Evolutionary conservation across 2,329 filamentous ascomycete genomes (phyloP).

Genomic region (Zymoseptoria ardabiliae): DNA sequence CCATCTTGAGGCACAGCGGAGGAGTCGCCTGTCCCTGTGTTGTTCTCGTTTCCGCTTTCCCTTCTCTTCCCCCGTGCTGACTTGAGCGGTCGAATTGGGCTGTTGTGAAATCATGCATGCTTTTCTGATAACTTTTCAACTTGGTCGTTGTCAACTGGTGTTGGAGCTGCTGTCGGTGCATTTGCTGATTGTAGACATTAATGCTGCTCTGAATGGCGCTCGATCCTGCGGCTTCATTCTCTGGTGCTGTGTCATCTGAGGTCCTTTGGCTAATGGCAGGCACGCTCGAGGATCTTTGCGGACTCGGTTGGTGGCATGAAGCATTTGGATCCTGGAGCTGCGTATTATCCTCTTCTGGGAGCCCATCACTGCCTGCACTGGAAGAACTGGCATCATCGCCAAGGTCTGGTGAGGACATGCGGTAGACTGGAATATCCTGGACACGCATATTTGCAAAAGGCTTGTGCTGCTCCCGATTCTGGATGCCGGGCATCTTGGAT

Average conservation of each 20-base stretch:
- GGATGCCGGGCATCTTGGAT: background rate
- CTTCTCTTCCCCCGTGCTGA: background rate
- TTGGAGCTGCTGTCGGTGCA: constrained; percentile 7
- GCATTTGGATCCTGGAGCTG: background rate
- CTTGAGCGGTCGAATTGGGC: constrained; percentile 14
- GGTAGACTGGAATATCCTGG: background rate
- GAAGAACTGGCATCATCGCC: background rate
- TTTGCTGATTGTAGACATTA: constrained; percentile 16
- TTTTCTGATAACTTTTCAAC: constrained; percentile 17
- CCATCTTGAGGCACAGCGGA: background rate
- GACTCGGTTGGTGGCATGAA: background rate
- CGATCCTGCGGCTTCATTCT: background rate
- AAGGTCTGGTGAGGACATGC: background rate
- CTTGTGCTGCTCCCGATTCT: background rate
- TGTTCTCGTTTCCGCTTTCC: background rate
- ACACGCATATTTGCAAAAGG: background rate
- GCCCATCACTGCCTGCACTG: background rate
- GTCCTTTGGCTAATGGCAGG: background rate
- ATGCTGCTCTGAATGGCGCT: background rate
- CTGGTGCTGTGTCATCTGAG: background rate
- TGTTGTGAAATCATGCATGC: constrained; percentile 23
- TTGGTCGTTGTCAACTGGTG: constrained; percentile 1
- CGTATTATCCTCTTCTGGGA: background rate
- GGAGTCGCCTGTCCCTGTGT: background rate
- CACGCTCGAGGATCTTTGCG: background rate